A percentile compares a stretch with the other conserved stretches of the same genome.
phyloP scores from a whole-genome alignment of 2,329 filamentous ascomycete species.

The Colletotrichum orbiculare region DNA sequence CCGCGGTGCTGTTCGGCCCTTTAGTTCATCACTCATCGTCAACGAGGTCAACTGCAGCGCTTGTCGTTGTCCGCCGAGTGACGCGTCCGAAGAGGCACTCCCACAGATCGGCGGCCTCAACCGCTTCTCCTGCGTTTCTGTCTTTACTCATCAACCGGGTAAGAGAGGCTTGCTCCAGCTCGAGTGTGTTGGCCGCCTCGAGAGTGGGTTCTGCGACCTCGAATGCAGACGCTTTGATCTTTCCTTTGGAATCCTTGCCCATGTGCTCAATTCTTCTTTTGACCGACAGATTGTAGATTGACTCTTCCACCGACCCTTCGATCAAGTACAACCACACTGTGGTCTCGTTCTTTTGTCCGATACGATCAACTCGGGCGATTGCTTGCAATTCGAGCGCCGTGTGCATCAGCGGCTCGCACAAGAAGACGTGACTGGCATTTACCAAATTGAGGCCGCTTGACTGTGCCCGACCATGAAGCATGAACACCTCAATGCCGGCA shows the following conservation, averaged over 20 bases:
- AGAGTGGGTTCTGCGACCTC: slow-evolving; percentile 71
- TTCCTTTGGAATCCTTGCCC: slow-evolving; percentile 55
- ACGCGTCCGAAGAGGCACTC: slow-evolving; percentile 82
- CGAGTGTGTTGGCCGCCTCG: slow-evolving; percentile 85
- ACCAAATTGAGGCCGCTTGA: slow-evolving; percentile 91
- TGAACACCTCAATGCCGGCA: slow-evolving; percentile 79
- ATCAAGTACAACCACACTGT: slow-evolving; percentile 97
- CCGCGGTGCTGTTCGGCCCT: background rate
- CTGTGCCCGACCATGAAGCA: slow-evolving; percentile 89
- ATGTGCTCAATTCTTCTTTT: slow-evolving; percentile 83
- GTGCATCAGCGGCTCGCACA: slow-evolving; percentile 94
- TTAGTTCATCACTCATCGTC: background rate
- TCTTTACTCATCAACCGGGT: slow-evolving; percentile 77
- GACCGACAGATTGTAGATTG: slow-evolving; percentile 89
- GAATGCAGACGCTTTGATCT: slow-evolving; percentile 53
- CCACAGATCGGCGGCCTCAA: slow-evolving; percentile 85
- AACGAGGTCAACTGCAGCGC: slow-evolving; percentile 16
- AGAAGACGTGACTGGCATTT: slow-evolving; percentile 92
- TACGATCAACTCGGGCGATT: slow-evolving; percentile 93
- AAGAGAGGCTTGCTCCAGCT: slow-evolving; percentile 80
- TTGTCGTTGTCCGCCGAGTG: slow-evolving; percentile 42
- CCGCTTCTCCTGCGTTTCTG: slow-evolving; percentile 80
- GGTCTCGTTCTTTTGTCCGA: slow-evolving; percentile 87
- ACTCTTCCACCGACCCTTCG: slow-evolving; percentile 90
- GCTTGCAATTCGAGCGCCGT: slow-evolving; percentile 94